Evolutionary conservation across 225 moss, liverwort and hornwort species (phyloP).

Genomic region (Neckera pumila): DNA sequence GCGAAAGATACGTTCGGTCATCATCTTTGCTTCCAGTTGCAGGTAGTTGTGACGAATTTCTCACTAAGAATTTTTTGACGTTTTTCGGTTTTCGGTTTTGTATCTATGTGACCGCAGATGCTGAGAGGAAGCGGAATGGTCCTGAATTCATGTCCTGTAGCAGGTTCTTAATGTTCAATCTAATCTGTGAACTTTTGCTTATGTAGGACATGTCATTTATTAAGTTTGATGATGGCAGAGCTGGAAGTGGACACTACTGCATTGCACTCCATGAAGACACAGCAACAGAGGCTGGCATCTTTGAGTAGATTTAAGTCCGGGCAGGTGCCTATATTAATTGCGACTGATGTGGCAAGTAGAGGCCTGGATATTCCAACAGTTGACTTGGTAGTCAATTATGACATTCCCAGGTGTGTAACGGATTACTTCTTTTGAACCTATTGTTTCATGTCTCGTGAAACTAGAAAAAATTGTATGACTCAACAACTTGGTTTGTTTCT

Average conservation of each 20-base stretch:
- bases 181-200: not conserved
- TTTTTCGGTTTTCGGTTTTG: not conserved
- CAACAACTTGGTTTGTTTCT: not conserved
- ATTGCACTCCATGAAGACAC: conserved; percentile 91
- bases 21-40: conserved; percentile 93
- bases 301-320: conserved; percentile 87
- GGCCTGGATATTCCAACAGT: conserved; percentile 97
- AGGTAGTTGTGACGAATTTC: conserved; percentile 26
- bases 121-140: not conserved
- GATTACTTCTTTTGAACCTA: not conserved
- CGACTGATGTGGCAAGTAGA: conserved; percentile 99
- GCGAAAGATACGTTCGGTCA: conserved; percentile 73
- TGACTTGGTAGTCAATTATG: conserved; percentile 93
- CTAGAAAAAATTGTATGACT: not conserved
- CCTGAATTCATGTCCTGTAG: not conserved
- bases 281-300: conserved; percentile 82
- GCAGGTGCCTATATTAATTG: conserved; percentile 82
- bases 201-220: conserved; percentile 80
- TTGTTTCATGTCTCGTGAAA: not conserved
- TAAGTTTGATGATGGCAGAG: conserved; percentile 86
- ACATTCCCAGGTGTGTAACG: conserved; percentile 64
- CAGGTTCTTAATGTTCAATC: not conserved
- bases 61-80: not conserved
- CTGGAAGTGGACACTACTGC: conserved; percentile 75
- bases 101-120: not conserved